Evolutionary conservation across 139 green algal genomes (phyloP).

Genomic region (Micractinium conductrix): DNA sequence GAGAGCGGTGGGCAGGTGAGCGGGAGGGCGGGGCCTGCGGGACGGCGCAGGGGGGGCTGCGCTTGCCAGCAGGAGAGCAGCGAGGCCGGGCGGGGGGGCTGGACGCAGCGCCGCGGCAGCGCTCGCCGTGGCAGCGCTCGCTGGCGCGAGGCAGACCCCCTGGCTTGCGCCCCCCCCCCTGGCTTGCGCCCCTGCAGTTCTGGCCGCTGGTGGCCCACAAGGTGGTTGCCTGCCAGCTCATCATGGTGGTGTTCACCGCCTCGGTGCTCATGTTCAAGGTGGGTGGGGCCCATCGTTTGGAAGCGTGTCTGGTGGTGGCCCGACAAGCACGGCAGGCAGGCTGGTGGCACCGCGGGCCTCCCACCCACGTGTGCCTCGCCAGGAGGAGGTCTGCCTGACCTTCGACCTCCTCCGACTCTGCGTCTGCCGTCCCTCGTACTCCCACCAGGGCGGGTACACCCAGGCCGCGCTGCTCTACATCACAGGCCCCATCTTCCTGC

Average conservation of each 20-base stretch:
- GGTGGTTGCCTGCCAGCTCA: constrained; percentile 42
- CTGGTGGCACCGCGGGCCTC: neutral
- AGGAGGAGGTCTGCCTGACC: neutral
- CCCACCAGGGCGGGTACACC: constrained; percentile 67
- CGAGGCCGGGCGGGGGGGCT: too few species aligned
- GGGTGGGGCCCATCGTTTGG: constrained; percentile 51
- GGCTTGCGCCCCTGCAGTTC: neutral
- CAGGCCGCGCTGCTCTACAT: constrained; percentile 48
- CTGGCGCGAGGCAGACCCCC: neutral
- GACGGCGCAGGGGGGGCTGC: neutral
- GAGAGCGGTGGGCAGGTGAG: constrained; percentile 40
- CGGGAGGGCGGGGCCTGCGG: neutral
- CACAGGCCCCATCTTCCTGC: constrained; percentile 69
- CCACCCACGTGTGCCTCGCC: neutral
- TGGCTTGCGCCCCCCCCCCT: too few species aligned
- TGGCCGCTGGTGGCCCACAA: constrained; percentile 33
- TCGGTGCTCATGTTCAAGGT: constrained; percentile 72
- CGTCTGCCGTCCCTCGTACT: neutral
- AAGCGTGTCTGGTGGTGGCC: constrained; percentile 58
- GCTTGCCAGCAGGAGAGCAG: too few species aligned
- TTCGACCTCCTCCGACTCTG: neutral
- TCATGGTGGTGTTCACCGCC: constrained; percentile 66
- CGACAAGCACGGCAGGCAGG: neutral
- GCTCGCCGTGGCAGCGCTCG: too few species aligned
- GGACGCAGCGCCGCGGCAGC: too few species aligned